Base-by-base conservation (phyloP, 805 yeast species). In the Starmerella apis region DNA sequence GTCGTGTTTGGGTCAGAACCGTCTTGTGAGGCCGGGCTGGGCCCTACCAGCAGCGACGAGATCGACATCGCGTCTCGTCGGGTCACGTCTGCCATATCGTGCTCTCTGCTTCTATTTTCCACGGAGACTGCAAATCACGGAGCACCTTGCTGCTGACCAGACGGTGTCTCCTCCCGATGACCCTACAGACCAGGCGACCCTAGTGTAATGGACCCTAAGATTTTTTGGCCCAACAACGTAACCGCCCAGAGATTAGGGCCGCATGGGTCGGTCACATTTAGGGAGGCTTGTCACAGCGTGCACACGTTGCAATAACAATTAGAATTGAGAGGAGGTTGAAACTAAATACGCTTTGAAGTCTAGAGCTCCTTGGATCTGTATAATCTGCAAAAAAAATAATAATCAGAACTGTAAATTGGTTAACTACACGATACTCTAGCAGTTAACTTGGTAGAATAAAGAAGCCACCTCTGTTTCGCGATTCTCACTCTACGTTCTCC, bases 31-130 rank as follows among this genome's bases (percentile, higher is more conserved):
- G n/a, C 31, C 46, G 22, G 45, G 35, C 36, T 8, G 19, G 44
- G 23, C 47, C 39, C 56, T 36, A 49, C 48, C 31, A 51, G 51
- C 41, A 54, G 54, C 35, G 55, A 46, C 47, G 59, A 51, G 24
- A 54, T 54, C 35, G 59, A 36, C 59, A 54, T 56, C 25, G 57
- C 56, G 43, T 56, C 59, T 13, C 58, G 51, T 19, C 52, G 38
- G 35, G 52, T 48, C 22, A 49, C 56, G 32, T 53, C 56, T 22
- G 54, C 47, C 56, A 53, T 53, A 31, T 37, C 27, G 36, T 24
- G 32, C 24, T 41, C 23, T 16, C n/a, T 16, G 24, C 23, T 14
- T 19, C 18, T 6, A 23, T 27, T 41, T 25, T n/a, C 33, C 13
- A n/a, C 44, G 31, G 31, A 32, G 33, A 33, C 42, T 32, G 41